Conservation (phyloP, 2,329 filamentous ascomycete species). For the Grosmannia penicillata region DNA sequence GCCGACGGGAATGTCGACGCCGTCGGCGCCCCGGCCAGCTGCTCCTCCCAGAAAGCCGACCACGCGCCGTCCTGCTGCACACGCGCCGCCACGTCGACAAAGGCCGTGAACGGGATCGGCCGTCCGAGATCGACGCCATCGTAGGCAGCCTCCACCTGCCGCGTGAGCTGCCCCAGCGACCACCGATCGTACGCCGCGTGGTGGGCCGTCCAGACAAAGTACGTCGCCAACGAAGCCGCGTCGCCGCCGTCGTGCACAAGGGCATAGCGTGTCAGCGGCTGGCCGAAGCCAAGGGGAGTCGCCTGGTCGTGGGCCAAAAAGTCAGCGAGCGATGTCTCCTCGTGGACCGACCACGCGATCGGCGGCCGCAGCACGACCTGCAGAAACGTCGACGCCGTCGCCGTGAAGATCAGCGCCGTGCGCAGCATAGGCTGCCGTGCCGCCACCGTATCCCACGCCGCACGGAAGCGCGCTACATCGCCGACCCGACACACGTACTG, state of each 20-base stretch:
- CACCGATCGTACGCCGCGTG: conserved; percentile 39
- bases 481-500: conserved; percentile 25
- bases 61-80: not conserved
- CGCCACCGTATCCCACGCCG: not conserved
- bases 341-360: conserved; percentile 11
- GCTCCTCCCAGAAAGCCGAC: not conserved
- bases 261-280: conserved; percentile 29
- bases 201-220: conserved; percentile 40
- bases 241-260: conserved; percentile 20
- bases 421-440: conserved; percentile 24
- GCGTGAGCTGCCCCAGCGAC: not conserved
- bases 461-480: not conserved
- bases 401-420: conserved; percentile 26
- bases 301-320: not conserved
- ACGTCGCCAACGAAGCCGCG: no score
- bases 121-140: no score
- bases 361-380: conserved; percentile 28
- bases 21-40: not conserved
- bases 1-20: not conserved
- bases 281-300: conserved; percentile 21
- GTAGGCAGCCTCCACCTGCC: not conserved
- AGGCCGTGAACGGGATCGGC: not conserved
- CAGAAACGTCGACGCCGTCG: no score
- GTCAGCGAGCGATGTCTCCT: not conserved
- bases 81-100: not conserved